These are phyloP conservation scores for Wickerhamiella australiensis DNA, from an alignment of 805 yeast species.

Conservation along the genomic window DNA sequence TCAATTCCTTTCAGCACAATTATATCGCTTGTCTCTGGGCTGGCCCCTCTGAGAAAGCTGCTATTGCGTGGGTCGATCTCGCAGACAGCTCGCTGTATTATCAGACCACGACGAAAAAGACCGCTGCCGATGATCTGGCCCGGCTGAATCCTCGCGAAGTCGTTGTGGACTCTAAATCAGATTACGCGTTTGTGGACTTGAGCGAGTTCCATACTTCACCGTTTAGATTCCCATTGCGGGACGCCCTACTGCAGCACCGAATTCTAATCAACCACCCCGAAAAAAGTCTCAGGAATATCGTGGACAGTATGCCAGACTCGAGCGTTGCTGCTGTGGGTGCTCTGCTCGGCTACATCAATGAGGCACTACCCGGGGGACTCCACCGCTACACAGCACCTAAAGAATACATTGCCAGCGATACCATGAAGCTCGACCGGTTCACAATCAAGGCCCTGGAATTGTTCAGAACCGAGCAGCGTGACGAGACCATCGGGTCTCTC, in stretches of 20 bases:
- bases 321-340: constrained; percentile 52
- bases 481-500: constrained; percentile 52
- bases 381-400: constrained; percentile 58
- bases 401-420: constrained; percentile 38
- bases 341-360: constrained; percentile 54
- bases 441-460: constrained; percentile 42
- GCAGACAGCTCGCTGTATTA: constrained; percentile 65
- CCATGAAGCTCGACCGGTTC: constrained; percentile 63
- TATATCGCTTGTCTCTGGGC: constrained; percentile 47
- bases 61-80: constrained; percentile 80
- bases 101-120: constrained; percentile 48
- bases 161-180: constrained; percentile 32
- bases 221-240: constrained; percentile 34
- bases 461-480: constrained; percentile 36
- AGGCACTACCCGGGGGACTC: constrained; percentile 57
- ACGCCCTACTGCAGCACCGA: constrained; percentile 31
- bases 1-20: constrained; percentile 61
- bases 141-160: constrained; percentile 77
- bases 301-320: constrained; percentile 18
- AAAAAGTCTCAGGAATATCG: background rate
- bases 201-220: constrained; percentile 49
- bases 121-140: constrained; percentile 57
- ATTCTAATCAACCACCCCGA: constrained; percentile 18
- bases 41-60: constrained; percentile 39
- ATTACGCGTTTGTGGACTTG: constrained; percentile 47